phyloP scores from a whole-genome alignment of 1,139 yeast species.

The Diutina catenulata region DNA sequence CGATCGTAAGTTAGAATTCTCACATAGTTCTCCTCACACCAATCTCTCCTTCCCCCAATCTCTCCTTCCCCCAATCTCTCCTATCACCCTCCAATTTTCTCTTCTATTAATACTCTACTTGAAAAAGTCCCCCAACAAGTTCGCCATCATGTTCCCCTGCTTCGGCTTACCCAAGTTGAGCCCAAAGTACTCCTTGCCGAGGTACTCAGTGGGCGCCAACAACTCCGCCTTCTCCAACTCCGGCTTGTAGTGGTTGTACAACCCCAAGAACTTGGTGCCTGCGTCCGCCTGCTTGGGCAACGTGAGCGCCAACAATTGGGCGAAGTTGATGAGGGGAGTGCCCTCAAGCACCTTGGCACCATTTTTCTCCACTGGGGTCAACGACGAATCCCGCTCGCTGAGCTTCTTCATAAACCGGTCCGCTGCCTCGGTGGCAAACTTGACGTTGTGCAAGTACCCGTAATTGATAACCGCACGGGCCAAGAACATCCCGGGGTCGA shows the following conservation, averaged over 20 bases:
- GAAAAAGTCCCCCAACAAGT: constrained; percentile 75
- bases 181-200: constrained; percentile 32
- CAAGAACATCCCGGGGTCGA: constrained; percentile 39
- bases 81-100: too few relatives aligned
- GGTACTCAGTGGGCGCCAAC: constrained; percentile 32
- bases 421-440: constrained; percentile 40
- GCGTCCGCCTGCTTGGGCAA: constrained; percentile 48
- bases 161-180: constrained; percentile 19
- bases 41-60: too few relatives aligned
- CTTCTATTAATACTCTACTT: constrained; percentile 19
- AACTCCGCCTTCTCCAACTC: constrained; percentile 21
- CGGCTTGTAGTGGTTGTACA: constrained; percentile 33
- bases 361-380: too few relatives aligned
- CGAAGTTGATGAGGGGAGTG: constrained; percentile 42
- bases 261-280: constrained; percentile 39
- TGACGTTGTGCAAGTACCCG: constrained; percentile 49
- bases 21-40: too few relatives aligned
- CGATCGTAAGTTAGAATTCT: too few relatives aligned
- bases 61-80: too few relatives aligned
- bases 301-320: constrained; percentile 49
- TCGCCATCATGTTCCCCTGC: constrained; percentile 63
- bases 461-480: constrained; percentile 63
- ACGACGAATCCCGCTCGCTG: constrained; percentile 5
- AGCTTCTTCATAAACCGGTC: constrained; percentile 25
- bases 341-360: constrained; percentile 8